These are phyloP conservation scores for Raphanus hybrid DNA, from an alignment of 441 rosid genomes.

Conservation along the genomic window DNA sequence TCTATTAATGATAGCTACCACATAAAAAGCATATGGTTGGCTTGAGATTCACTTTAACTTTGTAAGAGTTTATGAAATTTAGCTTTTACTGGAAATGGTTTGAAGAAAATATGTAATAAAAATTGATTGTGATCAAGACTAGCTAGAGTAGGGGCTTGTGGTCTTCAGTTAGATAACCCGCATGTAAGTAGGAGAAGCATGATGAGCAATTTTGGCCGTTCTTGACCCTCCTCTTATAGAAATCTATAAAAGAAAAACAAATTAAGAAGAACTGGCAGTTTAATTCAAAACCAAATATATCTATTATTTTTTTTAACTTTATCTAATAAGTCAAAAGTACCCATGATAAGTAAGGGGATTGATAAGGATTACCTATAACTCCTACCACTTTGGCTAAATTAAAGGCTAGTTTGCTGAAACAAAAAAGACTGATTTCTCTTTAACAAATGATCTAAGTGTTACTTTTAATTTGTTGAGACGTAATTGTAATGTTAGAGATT, in stretches of 20 bases:
- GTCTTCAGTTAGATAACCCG: constrained; percentile 17
- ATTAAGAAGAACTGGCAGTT: not conserved
- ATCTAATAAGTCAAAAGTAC: constrained; percentile 28
- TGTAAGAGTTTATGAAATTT: not conserved
- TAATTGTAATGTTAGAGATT: not conserved
- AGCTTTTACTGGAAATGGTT: not conserved
- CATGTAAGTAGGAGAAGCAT: constrained; percentile 5
- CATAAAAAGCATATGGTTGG: constrained; percentile 13
- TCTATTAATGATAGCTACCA: constrained; percentile 5
- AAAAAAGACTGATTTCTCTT: not conserved
- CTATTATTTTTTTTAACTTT: not conserved
- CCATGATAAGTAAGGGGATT: constrained; percentile 22
- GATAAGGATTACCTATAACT: constrained; percentile 5
- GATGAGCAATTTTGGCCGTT: constrained; percentile 4
- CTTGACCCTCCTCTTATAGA: constrained; percentile 10
- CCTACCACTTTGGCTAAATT: constrained; percentile 17
- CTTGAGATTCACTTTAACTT: constrained; percentile 16
- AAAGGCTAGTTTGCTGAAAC: constrained; percentile 22
- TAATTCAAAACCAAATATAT: not conserved
- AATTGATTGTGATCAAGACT: not conserved
- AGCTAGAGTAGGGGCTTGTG: constrained; percentile 16
- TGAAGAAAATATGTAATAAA: not conserved
- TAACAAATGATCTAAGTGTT: not conserved
- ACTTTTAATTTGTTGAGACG: constrained; percentile 7
- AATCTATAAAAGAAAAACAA: not conserved